phyloP scores from a whole-genome alignment of 176 grass and related monocot species.

The Tillandsia leiboldiana region DNA sequence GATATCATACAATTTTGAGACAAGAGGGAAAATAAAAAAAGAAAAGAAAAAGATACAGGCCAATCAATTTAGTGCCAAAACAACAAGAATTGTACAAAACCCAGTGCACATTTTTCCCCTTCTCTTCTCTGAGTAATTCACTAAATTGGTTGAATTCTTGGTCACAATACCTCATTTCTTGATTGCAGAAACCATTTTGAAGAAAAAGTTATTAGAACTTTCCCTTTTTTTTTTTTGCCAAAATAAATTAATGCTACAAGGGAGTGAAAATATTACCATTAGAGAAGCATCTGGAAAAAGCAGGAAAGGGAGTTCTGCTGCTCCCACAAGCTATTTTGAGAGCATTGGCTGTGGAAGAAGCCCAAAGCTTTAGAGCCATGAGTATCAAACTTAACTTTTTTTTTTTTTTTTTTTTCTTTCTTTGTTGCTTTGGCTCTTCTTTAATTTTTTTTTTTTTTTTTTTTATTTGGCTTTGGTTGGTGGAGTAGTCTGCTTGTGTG shows the following conservation, averaged over 20 bases:
- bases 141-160: no score
- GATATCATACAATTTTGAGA: background rate
- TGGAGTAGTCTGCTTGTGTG: background rate
- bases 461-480: background rate
- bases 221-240: no score
- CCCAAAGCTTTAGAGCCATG: slow-evolving; percentile 28
- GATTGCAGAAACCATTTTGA: background rate
- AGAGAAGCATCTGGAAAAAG: slow-evolving; percentile 48
- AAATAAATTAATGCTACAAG: background rate
- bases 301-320: slow-evolving; percentile 19
- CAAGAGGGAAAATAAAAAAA: background rate
- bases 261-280: slow-evolving; percentile 17
- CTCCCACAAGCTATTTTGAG: slow-evolving; percentile 37
- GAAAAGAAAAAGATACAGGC: background rate
- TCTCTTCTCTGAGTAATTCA: no score
- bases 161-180: background rate
- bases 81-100: no score
- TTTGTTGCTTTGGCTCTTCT: background rate
- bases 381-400: background rate
- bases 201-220: background rate
- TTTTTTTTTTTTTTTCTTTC: background rate
- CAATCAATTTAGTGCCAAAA: no score
- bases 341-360: slow-evolving; percentile 53
- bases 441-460: background rate
- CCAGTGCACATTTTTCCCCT: no score